A percentile compares a stretch with the other conserved stretches of the same genome.
phyloP scores from a whole-genome alignment of 768 basidiomycete species.

The Russula virescens region DNA sequence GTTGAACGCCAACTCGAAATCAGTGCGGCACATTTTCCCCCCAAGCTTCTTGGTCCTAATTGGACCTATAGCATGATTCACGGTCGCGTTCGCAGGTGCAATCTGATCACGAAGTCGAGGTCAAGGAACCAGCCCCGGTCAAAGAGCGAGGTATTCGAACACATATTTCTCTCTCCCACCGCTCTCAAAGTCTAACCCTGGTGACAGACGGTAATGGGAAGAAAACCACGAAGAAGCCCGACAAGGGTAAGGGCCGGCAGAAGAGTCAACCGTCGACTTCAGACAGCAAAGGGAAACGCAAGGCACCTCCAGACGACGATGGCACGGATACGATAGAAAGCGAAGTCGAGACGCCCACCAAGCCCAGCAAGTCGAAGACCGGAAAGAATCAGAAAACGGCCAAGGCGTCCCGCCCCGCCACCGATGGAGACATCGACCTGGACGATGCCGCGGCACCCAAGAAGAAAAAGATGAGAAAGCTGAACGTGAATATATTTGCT shows the following conservation, averaged over 20 bases:
- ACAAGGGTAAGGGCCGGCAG: slow-evolving; percentile 16
- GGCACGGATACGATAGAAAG: slow-evolving; percentile 16
- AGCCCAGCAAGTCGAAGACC: too few relatives aligned
- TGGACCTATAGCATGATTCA: background rate
- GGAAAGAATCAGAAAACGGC: background rate
- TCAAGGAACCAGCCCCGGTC: background rate
- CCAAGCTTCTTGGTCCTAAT: background rate
- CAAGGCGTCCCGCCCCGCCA: background rate
- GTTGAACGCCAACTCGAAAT: slow-evolving; percentile 3
- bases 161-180: background rate
- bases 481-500: slow-evolving; percentile 18
- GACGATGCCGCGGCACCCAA: slow-evolving; percentile 10
- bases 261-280: slow-evolving; percentile 3
- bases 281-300: slow-evolving; percentile 37
- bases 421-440: slow-evolving; percentile 1
- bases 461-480: slow-evolving; percentile 24
- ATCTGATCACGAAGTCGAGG: background rate
- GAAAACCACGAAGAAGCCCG: slow-evolving; percentile 16
- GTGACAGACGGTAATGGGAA: slow-evolving; percentile 3
- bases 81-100: slow-evolving; percentile 1
- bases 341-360: too few relatives aligned
- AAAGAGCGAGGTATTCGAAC: background rate
- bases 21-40: background rate
- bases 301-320: slow-evolving; percentile 28
- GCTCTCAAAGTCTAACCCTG: background rate